Evolutionary conservation across 345 rosid species (phyloP), one percentile per base, ranked within the genome.

Genomic region (Anacardium occidentale): DNA sequence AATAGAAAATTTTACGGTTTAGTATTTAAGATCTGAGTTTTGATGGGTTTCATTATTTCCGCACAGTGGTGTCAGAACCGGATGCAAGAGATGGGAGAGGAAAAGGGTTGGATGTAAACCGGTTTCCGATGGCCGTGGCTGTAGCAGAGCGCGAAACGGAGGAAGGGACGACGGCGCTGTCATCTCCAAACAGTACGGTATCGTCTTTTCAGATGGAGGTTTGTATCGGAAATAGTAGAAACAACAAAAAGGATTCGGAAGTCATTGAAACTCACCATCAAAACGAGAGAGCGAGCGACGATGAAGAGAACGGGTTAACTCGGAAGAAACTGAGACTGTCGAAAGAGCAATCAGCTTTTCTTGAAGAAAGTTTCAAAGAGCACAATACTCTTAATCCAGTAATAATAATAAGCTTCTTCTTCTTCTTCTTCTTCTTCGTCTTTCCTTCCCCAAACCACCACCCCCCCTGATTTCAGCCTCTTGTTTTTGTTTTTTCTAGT

Each of bases 241-340:
- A 83, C 61, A 76, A 79, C 64, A 85, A 85, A 71, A 83, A 89
- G 66, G 87, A 85, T 26, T 68, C 77, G 40, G 96, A 87, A 25
- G 68, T 66, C 7, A 34, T 34, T 18, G 92, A 88, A 51, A 68
- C 53, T 1, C 80, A 14, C 17, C 52, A 48, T 12, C 52, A 12
- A 90, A 79, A 87, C 87, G 22, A 78, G 88, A 85, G 96, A 82
- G 90, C 88, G 0, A 90, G 95, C 58, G 97, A 88, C 17, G 98
- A 92, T 53, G 99, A 92, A 15, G 99, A 96, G 29, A 92, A 90
- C 72, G 96, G 97, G 4, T 82, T 77, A 57, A 84, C 91, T n/a
- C 81, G 98, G 83, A 96, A 96, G 87, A 94, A 94, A 79, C 97
- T 94, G 25, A 88, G 97, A 68, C 91, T 94, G 40, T 86, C 97